A percentile compares a stretch with the other conserved stretches of the same genome.
phyloP scores from a whole-genome alignment of 257 asterid species.

The Verbena officinalis region DNA sequence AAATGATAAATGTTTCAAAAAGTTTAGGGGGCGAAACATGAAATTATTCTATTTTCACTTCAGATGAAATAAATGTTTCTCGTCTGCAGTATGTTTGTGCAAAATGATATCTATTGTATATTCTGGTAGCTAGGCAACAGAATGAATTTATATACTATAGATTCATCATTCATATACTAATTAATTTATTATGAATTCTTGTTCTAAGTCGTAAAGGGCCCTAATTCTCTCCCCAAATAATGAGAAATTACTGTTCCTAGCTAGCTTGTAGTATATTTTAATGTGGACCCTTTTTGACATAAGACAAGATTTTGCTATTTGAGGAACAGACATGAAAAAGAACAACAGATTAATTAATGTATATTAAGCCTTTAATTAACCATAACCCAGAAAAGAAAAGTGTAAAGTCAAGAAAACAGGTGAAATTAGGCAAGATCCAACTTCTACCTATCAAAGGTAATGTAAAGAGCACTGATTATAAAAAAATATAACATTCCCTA shows the following conservation, averaged over 20 bases:
- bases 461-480: too few species aligned
- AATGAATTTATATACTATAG: too few species aligned
- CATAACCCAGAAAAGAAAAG: slow-evolving; percentile 22
- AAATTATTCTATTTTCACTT: not conserved
- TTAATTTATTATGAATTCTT: not conserved
- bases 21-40: too few species aligned
- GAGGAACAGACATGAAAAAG: slow-evolving; percentile 22
- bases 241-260: slow-evolving; percentile 23
- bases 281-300: slow-evolving; percentile 24
- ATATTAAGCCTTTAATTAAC: not conserved
- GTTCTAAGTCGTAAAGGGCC: not conserved
- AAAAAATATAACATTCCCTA: too few species aligned
- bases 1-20: too few species aligned
- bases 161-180: too few species aligned
- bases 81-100: too few species aligned
- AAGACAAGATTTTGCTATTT: slow-evolving; percentile 33
- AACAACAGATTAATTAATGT: slow-evolving; percentile 20
- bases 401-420: slow-evolving; percentile 25
- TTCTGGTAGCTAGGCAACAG: too few species aligned
- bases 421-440: slow-evolving; percentile 38
- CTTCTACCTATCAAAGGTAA: slow-evolving; percentile 26
- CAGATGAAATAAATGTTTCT: not conserved
- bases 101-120: too few species aligned
- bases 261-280: not conserved
- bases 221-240: not conserved